phyloP scores from a whole-genome alignment of 352 stramenopile genomes.

The Globisporangium sylvaticum region DNA sequence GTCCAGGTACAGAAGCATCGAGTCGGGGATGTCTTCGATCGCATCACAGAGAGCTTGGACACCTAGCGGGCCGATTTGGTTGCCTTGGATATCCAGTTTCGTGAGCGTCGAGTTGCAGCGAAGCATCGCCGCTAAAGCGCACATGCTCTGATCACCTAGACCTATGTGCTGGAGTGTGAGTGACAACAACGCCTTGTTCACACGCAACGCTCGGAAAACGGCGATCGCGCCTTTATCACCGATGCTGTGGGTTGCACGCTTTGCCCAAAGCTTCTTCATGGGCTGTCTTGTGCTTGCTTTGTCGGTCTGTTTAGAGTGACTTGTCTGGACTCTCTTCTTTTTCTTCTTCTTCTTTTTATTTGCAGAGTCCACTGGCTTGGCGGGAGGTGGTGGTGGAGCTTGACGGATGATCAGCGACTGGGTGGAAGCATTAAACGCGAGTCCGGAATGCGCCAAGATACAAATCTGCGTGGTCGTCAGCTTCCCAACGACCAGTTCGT shows the following conservation, averaged over 20 bases:
- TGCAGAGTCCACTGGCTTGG: slow-evolving; percentile 8
- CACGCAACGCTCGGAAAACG: slow-evolving; percentile 48
- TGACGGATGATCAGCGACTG: slow-evolving; percentile 31
- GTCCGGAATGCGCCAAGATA: slow-evolving; percentile 29
- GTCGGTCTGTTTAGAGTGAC: neutral
- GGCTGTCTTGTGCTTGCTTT: neutral
- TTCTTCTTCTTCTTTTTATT: slow-evolving; percentile 14
- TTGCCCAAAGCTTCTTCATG: neutral
- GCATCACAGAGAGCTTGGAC: slow-evolving; percentile 48
- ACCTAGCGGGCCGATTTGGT: slow-evolving; percentile 46
- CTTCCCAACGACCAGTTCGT: slow-evolving; percentile 5
- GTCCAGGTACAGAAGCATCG: slow-evolving; percentile 51
- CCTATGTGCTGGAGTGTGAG: slow-evolving; percentile 45
- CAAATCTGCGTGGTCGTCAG: slow-evolving; percentile 26
- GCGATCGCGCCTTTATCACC: slow-evolving; percentile 29
- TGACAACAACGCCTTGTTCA: slow-evolving; percentile 44
- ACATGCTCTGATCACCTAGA: slow-evolving; percentile 48
- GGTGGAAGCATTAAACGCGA: slow-evolving; percentile 42
- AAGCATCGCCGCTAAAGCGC: slow-evolving; percentile 55
- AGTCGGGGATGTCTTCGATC: slow-evolving; percentile 58
- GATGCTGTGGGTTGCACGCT: slow-evolving; percentile 13
- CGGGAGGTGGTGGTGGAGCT: neutral
- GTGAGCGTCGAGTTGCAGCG: slow-evolving; percentile 57
- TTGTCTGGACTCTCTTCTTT: slow-evolving; percentile 7
- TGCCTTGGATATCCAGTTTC: slow-evolving; percentile 44